These are phyloP conservation scores for Candida coquimbonensis DNA, from an alignment of 805 yeast genomes.

Conservation along the genomic window DNA sequence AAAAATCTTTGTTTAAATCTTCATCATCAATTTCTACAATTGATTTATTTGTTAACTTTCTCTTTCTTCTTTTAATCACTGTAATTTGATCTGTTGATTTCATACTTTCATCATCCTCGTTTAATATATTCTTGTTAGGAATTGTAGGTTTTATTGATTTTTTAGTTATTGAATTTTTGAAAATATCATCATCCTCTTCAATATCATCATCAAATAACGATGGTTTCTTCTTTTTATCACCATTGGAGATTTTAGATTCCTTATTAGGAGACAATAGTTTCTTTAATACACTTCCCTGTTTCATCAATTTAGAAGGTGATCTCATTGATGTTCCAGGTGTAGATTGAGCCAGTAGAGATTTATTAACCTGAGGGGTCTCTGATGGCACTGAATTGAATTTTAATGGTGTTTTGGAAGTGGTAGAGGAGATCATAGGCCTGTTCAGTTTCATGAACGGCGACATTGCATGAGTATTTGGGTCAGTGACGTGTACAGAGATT, in stretches of 20 bases:
- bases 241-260: not conserved
- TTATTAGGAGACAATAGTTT: conserved; percentile 18
- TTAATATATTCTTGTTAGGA: not conserved
- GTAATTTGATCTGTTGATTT: not conserved
- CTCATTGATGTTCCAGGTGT: conserved; percentile 18
- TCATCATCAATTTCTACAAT: conserved; percentile 18
- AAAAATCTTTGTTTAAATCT: conserved; percentile 8
- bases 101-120: not conserved
- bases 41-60: conserved; percentile 15
- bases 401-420: not conserved
- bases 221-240: conserved; percentile 11
- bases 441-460: conserved; percentile 16
- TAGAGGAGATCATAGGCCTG: too few relatives aligned
- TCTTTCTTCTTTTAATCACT: conserved; percentile 14
- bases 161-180: conserved; percentile 12
- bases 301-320: conserved; percentile 18
- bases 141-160: conserved; percentile 4
- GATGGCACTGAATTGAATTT: conserved; percentile 12
- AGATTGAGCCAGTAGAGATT: conserved; percentile 19
- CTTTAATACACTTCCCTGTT: conserved; percentile 17
- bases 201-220: conserved; percentile 24
- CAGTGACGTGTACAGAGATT: conserved; percentile 5
- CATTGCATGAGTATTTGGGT: conserved; percentile 14
- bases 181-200: conserved; percentile 24
- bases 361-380: conserved; percentile 8